Percentiles rank a stretch among this genome's conserved stretches.
Evolutionary conservation across 345 rosid species (phyloP).

Genomic region (Gossypium ekmanianum): DNA sequence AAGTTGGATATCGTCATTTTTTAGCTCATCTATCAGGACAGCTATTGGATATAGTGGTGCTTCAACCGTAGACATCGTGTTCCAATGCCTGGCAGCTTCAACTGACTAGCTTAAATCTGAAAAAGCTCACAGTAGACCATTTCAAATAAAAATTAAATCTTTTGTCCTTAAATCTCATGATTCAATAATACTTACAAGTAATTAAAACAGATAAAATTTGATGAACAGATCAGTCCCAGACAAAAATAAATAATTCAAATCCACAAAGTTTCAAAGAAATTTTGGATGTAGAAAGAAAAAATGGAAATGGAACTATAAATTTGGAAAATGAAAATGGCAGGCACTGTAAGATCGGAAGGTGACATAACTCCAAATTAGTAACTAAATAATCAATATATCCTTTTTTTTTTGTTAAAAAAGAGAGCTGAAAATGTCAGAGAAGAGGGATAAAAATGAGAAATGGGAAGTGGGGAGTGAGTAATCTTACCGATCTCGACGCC

Average conservation of each 20-base stretch:
- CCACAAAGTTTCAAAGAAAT: background rate
- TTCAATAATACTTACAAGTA: background rate
- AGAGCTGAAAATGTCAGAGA: background rate
- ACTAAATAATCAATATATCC: background rate
- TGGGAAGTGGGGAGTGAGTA: background rate
- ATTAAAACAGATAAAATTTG: background rate
- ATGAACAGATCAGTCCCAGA: slow-evolving; percentile 12
- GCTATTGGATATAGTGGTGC: slow-evolving; percentile 91
- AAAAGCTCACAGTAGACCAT: background rate
- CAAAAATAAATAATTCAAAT: background rate
- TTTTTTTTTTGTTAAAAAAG: background rate
- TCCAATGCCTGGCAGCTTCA: slow-evolving; percentile 2
- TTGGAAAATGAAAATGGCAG: background rate
- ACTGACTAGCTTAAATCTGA: background rate
- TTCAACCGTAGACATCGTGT: slow-evolving; percentile 68
- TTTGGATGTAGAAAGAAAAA: background rate
- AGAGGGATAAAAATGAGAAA: background rate
- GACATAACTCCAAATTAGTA: background rate
- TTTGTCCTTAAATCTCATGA: slow-evolving; percentile 3
- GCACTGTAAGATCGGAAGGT: background rate
- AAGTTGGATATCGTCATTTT: slow-evolving; percentile 95
- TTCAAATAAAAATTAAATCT: background rate
- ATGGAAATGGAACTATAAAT: background rate
- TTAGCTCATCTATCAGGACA: slow-evolving; percentile 83
- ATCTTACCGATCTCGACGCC: slow-evolving; percentile 36